Base-by-base conservation (phyloP, 2,329 filamentous ascomycete species). In the Cadophora sp. region DNA sequence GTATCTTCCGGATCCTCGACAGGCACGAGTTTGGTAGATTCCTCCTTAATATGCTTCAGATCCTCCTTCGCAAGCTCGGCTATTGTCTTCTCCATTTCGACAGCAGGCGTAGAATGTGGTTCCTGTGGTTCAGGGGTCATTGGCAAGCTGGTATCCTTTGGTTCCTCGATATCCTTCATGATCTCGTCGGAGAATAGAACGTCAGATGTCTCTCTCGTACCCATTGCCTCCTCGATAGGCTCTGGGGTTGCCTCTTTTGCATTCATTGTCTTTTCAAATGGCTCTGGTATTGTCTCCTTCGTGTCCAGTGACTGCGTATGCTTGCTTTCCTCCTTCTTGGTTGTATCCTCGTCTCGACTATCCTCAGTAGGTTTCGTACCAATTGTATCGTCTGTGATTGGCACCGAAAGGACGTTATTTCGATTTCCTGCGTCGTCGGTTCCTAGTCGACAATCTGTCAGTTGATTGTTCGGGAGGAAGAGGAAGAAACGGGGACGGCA, bases 351-450 rank as follows among this genome's bases (percentile, higher is more conserved):
- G 37, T 59, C 61, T 43, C n/a, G 22, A 43, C 50, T 60, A 46
- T 51, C 22, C 59, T 62, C 59, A 37, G 40, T 22, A 26, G 61
- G 58, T 12, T 62, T 50, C 29, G 56, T 55, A 12, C n/a, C 58
- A 55, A 46, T 56, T 2, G 43, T 55, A 40, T 71, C 48, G 58
- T 67, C 40, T 6, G 55, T 16, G 24, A 69, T 19, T 27, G 76
- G 76, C 14, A 82, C 79, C 37, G 77, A 71, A 24, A 86, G 74
- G 56, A 85, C 74, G 72, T 87, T 88, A 78, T 87, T 87, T 70
- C 80, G 78, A 73, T 86, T 86, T 56, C 86, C 85, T 8, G 74
- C 71, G n/a, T 81, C 80, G 73, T 87, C 86, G 22, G 81, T 81
- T 26, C 81, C 85, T 86, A 68, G 48, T 40, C 1, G 19, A 29